Base-by-base conservation (phyloP, 345 rosid genomes). In the Camelina hispida region DNA sequence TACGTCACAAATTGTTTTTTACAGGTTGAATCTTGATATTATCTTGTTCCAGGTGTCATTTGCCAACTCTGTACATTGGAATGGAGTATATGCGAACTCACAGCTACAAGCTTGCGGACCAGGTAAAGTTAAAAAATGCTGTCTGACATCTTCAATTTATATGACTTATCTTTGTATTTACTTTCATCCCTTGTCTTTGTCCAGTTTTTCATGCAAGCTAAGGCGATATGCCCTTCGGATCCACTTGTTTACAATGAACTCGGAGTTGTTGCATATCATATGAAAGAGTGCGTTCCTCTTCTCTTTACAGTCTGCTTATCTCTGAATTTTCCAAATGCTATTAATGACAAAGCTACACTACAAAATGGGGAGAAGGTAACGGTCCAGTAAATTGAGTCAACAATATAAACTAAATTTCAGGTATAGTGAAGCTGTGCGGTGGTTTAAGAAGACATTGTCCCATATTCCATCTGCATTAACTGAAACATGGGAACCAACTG, bases 11-110 rank as follows among this genome's bases (percentile, higher is more conserved):
- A 80, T 84, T 85, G 84, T 81, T 77, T 73, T 83, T 85, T 82
- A 84, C 92, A 87, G 83, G 85, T 83, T 87, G 83, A 89, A 77
- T 88, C 78, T 85, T 90, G 88, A 85, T 82, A 51, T 90, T 88
- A 86, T 90, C 83, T 84, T 85, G 81, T 90, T 87, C 85, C 90
- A 92, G 98, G 93, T 95, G 98, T 82, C 98, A 95, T 82, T 88
- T 92, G 64, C 96, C 99, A 81, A 91, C 97, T 78, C 59, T 92
- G 78, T 95, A 87, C 85, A 92, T 92, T 69, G 97, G 97, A 81
- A 95, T 92, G 99, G 99, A 95, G 83, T 95, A 95, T 86, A 90
- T 87, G 96, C 86, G 97, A 83, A 95, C 90, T 43, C 98, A 89
- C 81, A 95, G 97, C 85, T 90, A 85, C 79, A 95, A 92, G 86